A percentile compares a stretch with the other conserved stretches of the same genome.
These are phyloP conservation scores for Botrytis paeoniae DNA, from an alignment of 2,329 filamentous ascomycete species.

Conservation along the genomic window DNA sequence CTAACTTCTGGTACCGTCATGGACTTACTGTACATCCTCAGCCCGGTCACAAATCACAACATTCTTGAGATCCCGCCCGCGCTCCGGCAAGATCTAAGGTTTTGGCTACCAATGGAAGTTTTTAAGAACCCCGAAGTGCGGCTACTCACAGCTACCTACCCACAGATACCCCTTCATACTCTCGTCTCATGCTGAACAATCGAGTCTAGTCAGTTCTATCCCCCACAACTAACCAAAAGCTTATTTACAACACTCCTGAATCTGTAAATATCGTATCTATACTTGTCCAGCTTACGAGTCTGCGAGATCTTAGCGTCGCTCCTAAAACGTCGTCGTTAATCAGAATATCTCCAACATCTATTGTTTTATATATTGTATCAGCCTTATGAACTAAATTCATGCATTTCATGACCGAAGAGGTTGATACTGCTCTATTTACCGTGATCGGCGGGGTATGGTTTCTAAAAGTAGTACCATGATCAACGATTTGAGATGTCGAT, in stretches of 20 bases:
- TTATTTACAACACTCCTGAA: background rate
- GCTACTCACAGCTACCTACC: constrained; percentile 8
- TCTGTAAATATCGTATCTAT: background rate
- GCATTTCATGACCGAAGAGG: background rate
- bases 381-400: constrained; percentile 16
- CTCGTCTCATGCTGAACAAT: constrained; percentile 5
- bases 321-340: background rate
- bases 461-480: constrained; percentile 8
- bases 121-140: constrained; percentile 8
- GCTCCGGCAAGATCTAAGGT: constrained; percentile 15
- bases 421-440: background rate
- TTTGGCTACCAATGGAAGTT: constrained; percentile 1
- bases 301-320: background rate
- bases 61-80: constrained; percentile 11
- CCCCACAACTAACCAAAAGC: background rate
- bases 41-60: constrained; percentile 16
- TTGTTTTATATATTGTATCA: constrained; percentile 19
- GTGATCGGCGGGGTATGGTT: background rate
- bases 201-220: background rate
- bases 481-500: background rate
- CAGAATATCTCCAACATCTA: constrained; percentile 11
- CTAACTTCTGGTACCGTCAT: constrained; percentile 6
- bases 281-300: background rate
- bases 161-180: constrained; percentile 15
- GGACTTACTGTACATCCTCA: constrained; percentile 11